A percentile compares a stretch with the other conserved stretches of the same genome.
Conservation (phyloP, 306 rosid species). For the Prunus persica region DNA sequence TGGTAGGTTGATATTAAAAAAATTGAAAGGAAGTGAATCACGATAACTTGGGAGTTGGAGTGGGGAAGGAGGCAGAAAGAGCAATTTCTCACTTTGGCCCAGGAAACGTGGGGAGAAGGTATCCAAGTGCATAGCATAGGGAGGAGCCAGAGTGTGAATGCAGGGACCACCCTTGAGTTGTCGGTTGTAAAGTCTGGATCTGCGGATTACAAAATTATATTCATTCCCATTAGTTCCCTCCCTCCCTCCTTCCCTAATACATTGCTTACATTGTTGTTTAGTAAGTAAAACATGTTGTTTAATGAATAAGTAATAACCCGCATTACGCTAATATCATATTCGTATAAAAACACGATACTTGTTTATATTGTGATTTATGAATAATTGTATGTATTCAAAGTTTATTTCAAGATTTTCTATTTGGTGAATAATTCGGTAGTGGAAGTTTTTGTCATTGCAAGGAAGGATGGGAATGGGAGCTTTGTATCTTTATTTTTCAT, state of each 20-base stretch:
- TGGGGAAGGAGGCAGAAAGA: not conserved
- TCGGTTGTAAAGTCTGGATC: conserved; percentile 31
- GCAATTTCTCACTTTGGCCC: not conserved
- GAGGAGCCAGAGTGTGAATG: conserved; percentile 5
- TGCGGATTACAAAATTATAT: not conserved
- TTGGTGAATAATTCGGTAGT: no score
- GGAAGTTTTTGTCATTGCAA: no score
- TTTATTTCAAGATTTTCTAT: not conserved
- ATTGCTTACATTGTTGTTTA: conserved; percentile 3
- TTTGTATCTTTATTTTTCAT: no score
- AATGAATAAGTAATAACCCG: not conserved
- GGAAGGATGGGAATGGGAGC: no score
- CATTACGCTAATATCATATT: not conserved
- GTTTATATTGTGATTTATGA: not conserved
- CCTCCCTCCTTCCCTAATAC: not conserved
- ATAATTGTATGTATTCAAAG: not conserved
- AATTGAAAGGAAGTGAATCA: not conserved
- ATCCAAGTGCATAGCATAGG: not conserved
- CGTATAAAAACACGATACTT: not conserved
- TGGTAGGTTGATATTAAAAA: not conserved
- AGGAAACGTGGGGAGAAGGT: not conserved
- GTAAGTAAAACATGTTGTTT: no score
- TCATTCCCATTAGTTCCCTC: not conserved
- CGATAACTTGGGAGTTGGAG: not conserved
- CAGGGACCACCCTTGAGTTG: conserved; percentile 18